Percentiles rank a stretch among this genome's conserved stretches.
Evolutionary conservation across 345 rosid species (phyloP).

Genomic region (Euphorbia lathyris): DNA sequence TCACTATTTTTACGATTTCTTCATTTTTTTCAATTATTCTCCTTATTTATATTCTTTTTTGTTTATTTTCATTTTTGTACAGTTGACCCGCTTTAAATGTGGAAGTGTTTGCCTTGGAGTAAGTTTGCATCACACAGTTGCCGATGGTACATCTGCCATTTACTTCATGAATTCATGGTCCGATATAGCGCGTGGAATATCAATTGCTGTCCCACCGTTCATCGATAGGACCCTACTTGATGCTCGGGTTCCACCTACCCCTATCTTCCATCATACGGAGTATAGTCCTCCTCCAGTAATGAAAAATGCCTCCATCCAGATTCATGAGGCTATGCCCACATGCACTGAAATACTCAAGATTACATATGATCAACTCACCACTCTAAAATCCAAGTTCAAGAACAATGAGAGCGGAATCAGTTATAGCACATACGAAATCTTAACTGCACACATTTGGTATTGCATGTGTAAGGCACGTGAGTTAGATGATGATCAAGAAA

Average conservation of each 20-base stretch:
- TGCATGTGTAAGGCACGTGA: conserved; percentile 27
- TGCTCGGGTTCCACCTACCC: conserved; percentile 17
- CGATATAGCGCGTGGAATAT: conserved; percentile 19
- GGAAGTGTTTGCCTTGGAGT: conserved; percentile 32
- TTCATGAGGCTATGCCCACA: not conserved
- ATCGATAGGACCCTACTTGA: conserved; percentile 17
- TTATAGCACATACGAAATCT: conserved; percentile 15
- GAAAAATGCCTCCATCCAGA: not conserved
- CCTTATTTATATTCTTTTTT: not conserved
- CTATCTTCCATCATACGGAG: conserved; percentile 23
- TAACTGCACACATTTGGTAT: conserved; percentile 35
- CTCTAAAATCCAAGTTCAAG: conserved; percentile 18
- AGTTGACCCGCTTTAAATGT: conserved; percentile 32
- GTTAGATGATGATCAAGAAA: conserved; percentile 18
- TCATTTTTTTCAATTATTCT: too few relatives aligned
- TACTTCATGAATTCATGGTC: conserved; percentile 34
- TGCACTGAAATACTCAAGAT: conserved; percentile 10
- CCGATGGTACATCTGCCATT: conserved; percentile 19
- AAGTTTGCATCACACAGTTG: conserved; percentile 20
- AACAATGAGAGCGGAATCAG: not conserved
- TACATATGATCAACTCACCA: conserved; percentile 17
- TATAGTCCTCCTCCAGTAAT: conserved; percentile 21
- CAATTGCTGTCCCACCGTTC: conserved; percentile 4
- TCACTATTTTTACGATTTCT: too few relatives aligned
- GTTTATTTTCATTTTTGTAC: not conserved